A percentile compares a stretch with the other conserved stretches of the same genome.
phyloP scores from a whole-genome alignment of 768 basidiomycete species.

The Tephrocybe sp. region DNA sequence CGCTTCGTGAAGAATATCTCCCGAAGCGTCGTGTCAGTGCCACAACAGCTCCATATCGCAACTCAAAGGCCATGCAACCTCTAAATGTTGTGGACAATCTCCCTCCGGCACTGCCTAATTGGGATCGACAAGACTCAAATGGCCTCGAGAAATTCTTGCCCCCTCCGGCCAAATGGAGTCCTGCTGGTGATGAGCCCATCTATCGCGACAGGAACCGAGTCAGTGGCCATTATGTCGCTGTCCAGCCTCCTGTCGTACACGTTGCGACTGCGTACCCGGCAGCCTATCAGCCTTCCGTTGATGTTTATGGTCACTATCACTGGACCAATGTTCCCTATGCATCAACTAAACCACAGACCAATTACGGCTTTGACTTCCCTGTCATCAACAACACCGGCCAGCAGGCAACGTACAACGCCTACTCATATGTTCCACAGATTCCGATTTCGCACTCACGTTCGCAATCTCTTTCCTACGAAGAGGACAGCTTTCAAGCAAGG shows the following conservation, averaged over 20 bases:
- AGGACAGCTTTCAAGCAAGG: slow-evolving; percentile 45
- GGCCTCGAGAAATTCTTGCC: slow-evolving; percentile 43
- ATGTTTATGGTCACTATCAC: slow-evolving; percentile 34
- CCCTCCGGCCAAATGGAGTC: slow-evolving; percentile 82
- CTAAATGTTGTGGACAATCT: slow-evolving; percentile 8
- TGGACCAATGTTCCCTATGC: slow-evolving; percentile 39
- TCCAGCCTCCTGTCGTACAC: slow-evolving; percentile 49
- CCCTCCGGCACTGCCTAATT: slow-evolving; percentile 10
- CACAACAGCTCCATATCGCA: slow-evolving; percentile 24
- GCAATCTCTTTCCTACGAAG: slow-evolving; percentile 55
- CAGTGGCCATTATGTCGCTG: slow-evolving; percentile 63
- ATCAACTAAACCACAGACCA: slow-evolving; percentile 37
- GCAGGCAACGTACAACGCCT: slow-evolving; percentile 34
- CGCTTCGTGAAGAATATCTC: slow-evolving; percentile 77
- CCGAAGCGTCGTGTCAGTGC: slow-evolving; percentile 63
- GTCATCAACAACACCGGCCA: slow-evolving; percentile 29
- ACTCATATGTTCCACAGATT: slow-evolving; percentile 35
- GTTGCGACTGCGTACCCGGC: slow-evolving; percentile 37
- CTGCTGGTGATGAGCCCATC: slow-evolving; percentile 76
- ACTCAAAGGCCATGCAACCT: slow-evolving; percentile 15
- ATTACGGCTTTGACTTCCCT: slow-evolving; percentile 39
- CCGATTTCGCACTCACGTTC: slow-evolving; percentile 52
- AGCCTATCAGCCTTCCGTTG: slow-evolving; percentile 32
- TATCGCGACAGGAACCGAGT: slow-evolving; percentile 50
- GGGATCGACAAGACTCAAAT: slow-evolving; percentile 16